Evolutionary conservation across 2,329 filamentous ascomycete genomes (phyloP).

Genomic region (Alternaria ethzedia): DNA sequence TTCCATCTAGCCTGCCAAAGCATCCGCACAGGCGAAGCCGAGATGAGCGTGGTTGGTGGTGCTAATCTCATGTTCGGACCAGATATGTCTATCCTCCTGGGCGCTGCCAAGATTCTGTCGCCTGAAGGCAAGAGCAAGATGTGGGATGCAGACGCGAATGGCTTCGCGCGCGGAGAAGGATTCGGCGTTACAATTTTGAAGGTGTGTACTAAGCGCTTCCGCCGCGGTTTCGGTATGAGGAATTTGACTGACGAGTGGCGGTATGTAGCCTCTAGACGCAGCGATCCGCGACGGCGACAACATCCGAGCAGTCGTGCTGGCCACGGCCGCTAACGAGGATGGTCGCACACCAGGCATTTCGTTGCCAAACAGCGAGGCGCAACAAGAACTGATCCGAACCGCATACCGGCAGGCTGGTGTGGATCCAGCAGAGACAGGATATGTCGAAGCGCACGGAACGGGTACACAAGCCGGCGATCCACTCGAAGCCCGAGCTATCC

Average conservation of each 20-base stretch:
- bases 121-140: constrained; percentile 33
- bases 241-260: neutral
- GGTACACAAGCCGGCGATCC: constrained; percentile 55
- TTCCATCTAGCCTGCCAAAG: constrained; percentile 30
- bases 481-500: constrained; percentile 35
- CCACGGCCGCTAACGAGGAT: constrained; percentile 54
- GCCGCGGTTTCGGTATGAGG: neutral
- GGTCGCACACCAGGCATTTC: constrained; percentile 65
- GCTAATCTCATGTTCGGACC: constrained; percentile 43
- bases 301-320: constrained; percentile 36
- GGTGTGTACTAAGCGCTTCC: neutral
- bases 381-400: constrained; percentile 36
- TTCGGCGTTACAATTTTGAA: constrained; percentile 36
- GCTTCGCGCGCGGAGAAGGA: constrained; percentile 41
- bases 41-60: constrained; percentile 47
- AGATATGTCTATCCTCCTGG: constrained; percentile 12
- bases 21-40: constrained; percentile 28
- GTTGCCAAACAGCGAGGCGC: constrained; percentile 62
- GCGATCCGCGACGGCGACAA: constrained; percentile 36
- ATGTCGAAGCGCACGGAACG: constrained; percentile 54
- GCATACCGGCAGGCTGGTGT: constrained; percentile 31
- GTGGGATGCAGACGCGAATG: constrained; percentile 37
- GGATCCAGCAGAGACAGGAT: constrained; percentile 32
- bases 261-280: constrained; percentile 15
- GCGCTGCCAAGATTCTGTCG: constrained; percentile 9